Evolutionary conservation across 2,329 filamentous ascomycete genomes (phyloP), one percentile per base, ranked within the genome.

Genomic region (Verticillium longisporum): DNA sequence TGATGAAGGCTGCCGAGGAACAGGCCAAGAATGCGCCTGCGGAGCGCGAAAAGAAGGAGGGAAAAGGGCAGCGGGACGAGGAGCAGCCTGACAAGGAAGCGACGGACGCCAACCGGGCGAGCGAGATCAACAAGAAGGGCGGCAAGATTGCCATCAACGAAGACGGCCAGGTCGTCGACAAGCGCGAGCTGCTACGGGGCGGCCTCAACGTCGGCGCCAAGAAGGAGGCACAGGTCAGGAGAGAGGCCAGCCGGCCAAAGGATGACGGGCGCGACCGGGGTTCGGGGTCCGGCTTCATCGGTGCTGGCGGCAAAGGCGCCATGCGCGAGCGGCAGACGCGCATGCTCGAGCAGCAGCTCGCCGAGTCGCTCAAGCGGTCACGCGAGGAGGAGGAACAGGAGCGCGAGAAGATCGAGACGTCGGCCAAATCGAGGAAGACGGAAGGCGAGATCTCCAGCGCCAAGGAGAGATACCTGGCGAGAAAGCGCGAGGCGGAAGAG

Each of bases 161-260:
- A 63, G 91, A 95, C 45, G 91, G 91, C 0, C 86, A 93, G 70
- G 87, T 95, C 1, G 88, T 91, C 32, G 91, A 96, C 71, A 94
- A 92, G 78, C 82, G 90, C n/a, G 88, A 95, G 71, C 78, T 95
- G 9, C 82, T 96, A 6, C 82, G 78, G 56, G 88, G 90, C 6
- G 91, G 91, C 32, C 80, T 96, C 58, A 96, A 96, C 68, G 76
- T 95, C 18, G 82, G 82, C 57, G 78, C 82, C 0, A 88, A 85
- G 71, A 87, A 87, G 66, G 86, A 86, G 71, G 68, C 71, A 10
- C 76, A 81, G 61, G 71, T 21, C 64, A 68, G 26, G 63, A 45
- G 60, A 45, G 64, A 65, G 45, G 59, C 64, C 63, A 60, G 34
- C 55, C 60, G 61, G 38, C 53, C 61, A 34, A 32, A 34, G 32